These are phyloP conservation scores for Didymella segeticola DNA, from an alignment of 2,329 filamentous ascomycete species.

Conservation along the genomic window DNA sequence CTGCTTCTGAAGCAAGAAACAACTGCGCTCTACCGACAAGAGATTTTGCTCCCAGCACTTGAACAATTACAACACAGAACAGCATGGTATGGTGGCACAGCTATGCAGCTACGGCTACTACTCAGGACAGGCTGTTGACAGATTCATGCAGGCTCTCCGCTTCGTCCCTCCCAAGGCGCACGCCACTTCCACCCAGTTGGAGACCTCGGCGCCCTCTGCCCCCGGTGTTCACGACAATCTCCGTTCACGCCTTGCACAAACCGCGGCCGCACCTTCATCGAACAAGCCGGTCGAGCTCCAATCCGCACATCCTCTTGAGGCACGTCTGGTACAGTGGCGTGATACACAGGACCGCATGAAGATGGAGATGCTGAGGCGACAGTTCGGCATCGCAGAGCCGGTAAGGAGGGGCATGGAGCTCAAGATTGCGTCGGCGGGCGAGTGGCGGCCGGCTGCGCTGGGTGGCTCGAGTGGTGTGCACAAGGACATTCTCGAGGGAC, in stretches of 20 bases:
- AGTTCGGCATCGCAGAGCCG: conserved; percentile 92
- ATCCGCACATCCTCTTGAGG: conserved; percentile 87
- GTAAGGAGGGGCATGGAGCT: conserved; percentile 94
- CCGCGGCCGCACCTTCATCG: conserved; percentile 35
- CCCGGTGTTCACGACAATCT: conserved; percentile 94
- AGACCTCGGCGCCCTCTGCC: conserved; percentile 78
- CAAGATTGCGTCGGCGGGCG: conserved; percentile 80
- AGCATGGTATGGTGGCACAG: conserved; percentile 23
- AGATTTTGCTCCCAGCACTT: neutral
- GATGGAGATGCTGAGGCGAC: conserved; percentile 85
- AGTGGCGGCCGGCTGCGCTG: conserved; percentile 78
- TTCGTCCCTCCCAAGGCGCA: conserved; percentile 77
- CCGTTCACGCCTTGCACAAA: conserved; percentile 76
- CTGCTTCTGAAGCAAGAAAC: neutral
- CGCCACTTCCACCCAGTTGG: conserved; percentile 61
- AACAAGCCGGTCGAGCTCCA: conserved; percentile 54
- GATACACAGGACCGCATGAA: conserved; percentile 85
- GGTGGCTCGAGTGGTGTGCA: conserved; percentile 74
- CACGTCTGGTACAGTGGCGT: conserved; percentile 88
- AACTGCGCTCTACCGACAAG: neutral
- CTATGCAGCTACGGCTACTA: neutral
- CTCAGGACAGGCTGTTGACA: conserved; percentile 1
- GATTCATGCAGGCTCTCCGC: conserved; percentile 72
- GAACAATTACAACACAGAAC: neutral
- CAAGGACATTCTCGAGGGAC: conserved; percentile 84